Percentiles rank a stretch among this genome's conserved stretches.
Conservation (phyloP, 306 rosid species). For the Spatholobus suberectus region DNA sequence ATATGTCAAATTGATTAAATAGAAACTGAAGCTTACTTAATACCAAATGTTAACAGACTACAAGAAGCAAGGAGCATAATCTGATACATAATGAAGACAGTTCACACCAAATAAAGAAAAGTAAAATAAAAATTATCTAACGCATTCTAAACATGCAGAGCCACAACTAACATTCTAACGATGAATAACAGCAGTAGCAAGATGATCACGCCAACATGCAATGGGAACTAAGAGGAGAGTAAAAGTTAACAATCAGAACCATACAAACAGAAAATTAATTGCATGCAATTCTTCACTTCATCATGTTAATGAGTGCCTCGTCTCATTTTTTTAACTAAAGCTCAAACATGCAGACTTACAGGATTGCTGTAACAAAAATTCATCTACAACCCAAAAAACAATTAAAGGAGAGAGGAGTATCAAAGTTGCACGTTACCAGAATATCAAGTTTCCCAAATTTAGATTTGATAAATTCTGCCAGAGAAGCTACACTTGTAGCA, state of each 20-base stretch:
- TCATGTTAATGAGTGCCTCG: neutral
- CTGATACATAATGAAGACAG: neutral
- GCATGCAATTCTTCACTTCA: neutral
- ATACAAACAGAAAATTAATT: neutral
- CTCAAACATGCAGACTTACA: neutral
- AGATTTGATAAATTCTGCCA: conserved; percentile 42
- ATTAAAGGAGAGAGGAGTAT: neutral
- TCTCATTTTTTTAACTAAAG: neutral
- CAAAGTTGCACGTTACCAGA: conserved; percentile 39
- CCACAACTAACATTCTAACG: neutral
- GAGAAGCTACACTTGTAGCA: conserved; percentile 45
- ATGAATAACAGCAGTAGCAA: neutral
- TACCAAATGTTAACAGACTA: neutral
- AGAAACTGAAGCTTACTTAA: neutral
- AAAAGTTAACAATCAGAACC: neutral
- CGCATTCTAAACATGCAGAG: neutral
- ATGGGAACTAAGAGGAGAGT: neutral
- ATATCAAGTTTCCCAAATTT: conserved; percentile 53
- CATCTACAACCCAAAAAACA: neutral
- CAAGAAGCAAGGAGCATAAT: neutral
- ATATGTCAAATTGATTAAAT: neutral
- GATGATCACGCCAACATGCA: neutral
- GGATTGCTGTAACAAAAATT: neutral
- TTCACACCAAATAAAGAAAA: neutral
- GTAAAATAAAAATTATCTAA: neutral